Conservation (phyloP, 1,139 yeast species). For the Meyerozyma guilliermondii region DNA sequence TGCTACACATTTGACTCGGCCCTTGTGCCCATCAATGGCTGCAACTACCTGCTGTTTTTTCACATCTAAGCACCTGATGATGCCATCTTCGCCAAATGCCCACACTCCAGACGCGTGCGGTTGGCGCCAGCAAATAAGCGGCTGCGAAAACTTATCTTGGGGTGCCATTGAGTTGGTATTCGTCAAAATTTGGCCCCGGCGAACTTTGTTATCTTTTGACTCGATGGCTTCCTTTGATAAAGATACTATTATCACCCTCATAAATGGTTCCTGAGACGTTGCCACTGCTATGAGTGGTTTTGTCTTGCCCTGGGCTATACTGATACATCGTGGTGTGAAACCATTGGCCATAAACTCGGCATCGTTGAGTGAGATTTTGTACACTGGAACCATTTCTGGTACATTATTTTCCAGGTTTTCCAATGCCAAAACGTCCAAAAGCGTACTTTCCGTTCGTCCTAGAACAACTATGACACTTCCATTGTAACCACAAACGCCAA, state of each 20-base stretch:
- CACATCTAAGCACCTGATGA: conserved; percentile 53
- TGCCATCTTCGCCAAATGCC: conserved; percentile 70
- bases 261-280: conserved; percentile 73
- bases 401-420: conserved; percentile 4
- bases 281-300: conserved; percentile 46
- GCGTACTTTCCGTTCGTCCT: conserved; percentile 59
- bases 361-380: conserved; percentile 61
- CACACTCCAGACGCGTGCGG: conserved; percentile 30
- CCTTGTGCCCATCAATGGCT: conserved; percentile 29
- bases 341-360: conserved; percentile 69
- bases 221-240: conserved; percentile 25
- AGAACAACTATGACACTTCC: conserved; percentile 38
- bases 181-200: conserved; percentile 44
- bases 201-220: conserved; percentile 9
- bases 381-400: conserved; percentile 18
- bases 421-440: conserved; percentile 41
- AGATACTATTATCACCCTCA: conserved; percentile 54
- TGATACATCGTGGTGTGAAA: conserved; percentile 54
- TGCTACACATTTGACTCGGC: conserved; percentile 46
- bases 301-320: conserved; percentile 15
- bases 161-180: conserved; percentile 61
- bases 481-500: conserved; percentile 28
- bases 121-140: conserved; percentile 40
- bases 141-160: conserved; percentile 65
- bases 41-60: conserved; percentile 19